Evolutionary conservation across 495 filamentous ascomycete genomes (phyloP), one percentile per base, ranked within the genome.

Genomic region (Amorphotheca resinae): DNA sequence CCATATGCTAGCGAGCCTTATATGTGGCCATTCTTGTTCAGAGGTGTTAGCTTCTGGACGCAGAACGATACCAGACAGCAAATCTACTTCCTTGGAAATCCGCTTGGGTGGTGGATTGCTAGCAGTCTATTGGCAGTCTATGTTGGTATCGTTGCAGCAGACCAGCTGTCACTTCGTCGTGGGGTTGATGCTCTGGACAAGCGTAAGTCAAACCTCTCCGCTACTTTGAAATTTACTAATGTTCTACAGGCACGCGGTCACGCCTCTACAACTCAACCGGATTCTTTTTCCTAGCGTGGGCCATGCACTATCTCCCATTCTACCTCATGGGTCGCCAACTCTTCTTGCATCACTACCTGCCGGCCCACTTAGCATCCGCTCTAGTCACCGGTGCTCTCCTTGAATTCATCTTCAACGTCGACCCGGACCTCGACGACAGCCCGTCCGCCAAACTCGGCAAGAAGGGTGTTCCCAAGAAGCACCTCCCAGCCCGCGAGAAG

Each of bases 11-110:
- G 82, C 49, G 79, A 84, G 56, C 91, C 91, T n/a, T 84, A 88
- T 65, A 82, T 91, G 54, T 98, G 91, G 91, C 91, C 91, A 0
- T 95, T 96, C 76, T 70, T 98, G 48, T 69, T 98, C 28, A 79
- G 93, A 9, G 91, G 91, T 55, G 93, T 98, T 46, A 94, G 87
- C 60, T 98, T 98, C 79, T 98, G 91, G 91, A 98, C 91, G 8
- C 82, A 98, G 59, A 91, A 89, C 59, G 87, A 94, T 34, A 95
- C 89, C 8, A 77, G 84, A 22, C 82, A 91, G 64, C 91, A 98
- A 64, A 98, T 98, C 54, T 98, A 98, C 65, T 98, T 98, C 73
- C 64, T 98, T 23, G 91, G 91, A 32, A 98, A 98, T 66, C 91
- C 93, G 4, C 64, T 96, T 42, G 91, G 93, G 32, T 98, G 91